These are phyloP conservation scores for Rhizopogon roseolus DNA, from an alignment of 768 basidiomycete genomes.

Conservation along the genomic window DNA sequence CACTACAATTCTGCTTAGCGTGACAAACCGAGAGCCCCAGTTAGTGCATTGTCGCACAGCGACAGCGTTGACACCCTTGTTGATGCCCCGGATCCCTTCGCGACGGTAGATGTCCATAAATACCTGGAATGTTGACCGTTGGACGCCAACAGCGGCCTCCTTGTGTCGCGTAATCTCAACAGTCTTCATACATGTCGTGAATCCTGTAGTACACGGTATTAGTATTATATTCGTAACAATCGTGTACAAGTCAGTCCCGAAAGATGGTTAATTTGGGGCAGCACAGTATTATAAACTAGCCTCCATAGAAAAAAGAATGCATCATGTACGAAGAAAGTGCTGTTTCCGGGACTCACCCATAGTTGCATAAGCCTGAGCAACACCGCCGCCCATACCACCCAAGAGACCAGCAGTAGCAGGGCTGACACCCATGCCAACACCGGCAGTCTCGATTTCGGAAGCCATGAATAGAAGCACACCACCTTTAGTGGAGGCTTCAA, in stretches of 20 bases:
- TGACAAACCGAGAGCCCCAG: slow-evolving; percentile 80
- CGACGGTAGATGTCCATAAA: slow-evolving; percentile 92
- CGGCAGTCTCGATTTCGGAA: slow-evolving; percentile 83
- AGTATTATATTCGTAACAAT: slow-evolving; percentile 4
- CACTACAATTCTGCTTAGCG: not conserved
- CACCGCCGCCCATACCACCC: slow-evolving; percentile 96
- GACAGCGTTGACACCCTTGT: slow-evolving; percentile 98
- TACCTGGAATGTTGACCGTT: slow-evolving; percentile 91
- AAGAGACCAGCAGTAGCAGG: slow-evolving; percentile 83
- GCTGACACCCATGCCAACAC: slow-evolving; percentile 61
- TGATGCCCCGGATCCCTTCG: slow-evolving; percentile 93
- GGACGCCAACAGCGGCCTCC: slow-evolving; percentile 75
- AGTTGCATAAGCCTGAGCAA: slow-evolving; percentile 98
- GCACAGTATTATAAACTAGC: slow-evolving; percentile 15
- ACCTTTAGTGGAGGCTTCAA: slow-evolving; percentile 98
- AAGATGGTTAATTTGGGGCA: slow-evolving; percentile 10
- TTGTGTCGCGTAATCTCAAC: slow-evolving; percentile 97
- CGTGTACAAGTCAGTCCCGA: slow-evolving; percentile 4
- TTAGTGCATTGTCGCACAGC: slow-evolving; percentile 91
- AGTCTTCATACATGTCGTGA: slow-evolving; percentile 99
- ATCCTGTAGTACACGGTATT: slow-evolving; percentile 47
- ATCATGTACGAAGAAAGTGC: slow-evolving; percentile 10
- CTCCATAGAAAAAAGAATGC: slow-evolving; percentile 7
- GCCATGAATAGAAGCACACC: slow-evolving; percentile 95
- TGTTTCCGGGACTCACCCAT: slow-evolving; percentile 72